Evolutionary conservation across 192 early-diverging fungal species (phyloP).

Genomic region (Umbelopsis sp.): DNA sequence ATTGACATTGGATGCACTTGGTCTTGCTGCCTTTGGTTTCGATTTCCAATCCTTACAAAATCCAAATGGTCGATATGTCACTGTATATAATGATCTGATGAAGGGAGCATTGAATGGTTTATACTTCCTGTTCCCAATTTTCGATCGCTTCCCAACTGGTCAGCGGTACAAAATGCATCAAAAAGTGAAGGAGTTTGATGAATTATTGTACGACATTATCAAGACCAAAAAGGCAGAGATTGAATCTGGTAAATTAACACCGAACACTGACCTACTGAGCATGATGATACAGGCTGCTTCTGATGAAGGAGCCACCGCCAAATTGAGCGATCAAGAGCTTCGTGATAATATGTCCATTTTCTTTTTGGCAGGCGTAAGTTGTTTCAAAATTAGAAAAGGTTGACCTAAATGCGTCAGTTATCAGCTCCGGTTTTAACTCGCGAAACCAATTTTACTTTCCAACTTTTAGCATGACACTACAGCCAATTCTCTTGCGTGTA

Average conservation of each 20-base stretch:
- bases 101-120: not conserved
- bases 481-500: constrained; percentile 25
- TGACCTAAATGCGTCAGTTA: not conserved
- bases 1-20: constrained; percentile 25
- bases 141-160: constrained; percentile 16
- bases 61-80: constrained; percentile 14
- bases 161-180: constrained; percentile 16
- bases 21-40: constrained; percentile 29
- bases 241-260: not conserved
- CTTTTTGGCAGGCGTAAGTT: constrained; percentile 23
- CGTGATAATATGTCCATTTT: constrained; percentile 20
- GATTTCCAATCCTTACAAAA: constrained; percentile 19
- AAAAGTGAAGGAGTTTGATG: constrained; percentile 8
- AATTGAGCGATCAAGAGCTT: constrained; percentile 24
- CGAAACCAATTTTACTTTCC: not conserved
- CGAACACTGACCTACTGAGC: constrained; percentile 32
- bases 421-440: not conserved
- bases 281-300: constrained; percentile 31
- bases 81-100: constrained; percentile 13
- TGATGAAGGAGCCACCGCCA: not conserved
- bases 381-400: not conserved
- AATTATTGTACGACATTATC: constrained; percentile 14
- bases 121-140: constrained; percentile 17
- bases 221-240: not conserved
- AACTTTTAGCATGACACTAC: constrained; percentile 32